Percentiles rank a stretch among this genome's conserved stretches.
phyloP scores from a whole-genome alignment of 2,329 filamentous ascomycete genomes.

The Cladosporium sp. region DNA sequence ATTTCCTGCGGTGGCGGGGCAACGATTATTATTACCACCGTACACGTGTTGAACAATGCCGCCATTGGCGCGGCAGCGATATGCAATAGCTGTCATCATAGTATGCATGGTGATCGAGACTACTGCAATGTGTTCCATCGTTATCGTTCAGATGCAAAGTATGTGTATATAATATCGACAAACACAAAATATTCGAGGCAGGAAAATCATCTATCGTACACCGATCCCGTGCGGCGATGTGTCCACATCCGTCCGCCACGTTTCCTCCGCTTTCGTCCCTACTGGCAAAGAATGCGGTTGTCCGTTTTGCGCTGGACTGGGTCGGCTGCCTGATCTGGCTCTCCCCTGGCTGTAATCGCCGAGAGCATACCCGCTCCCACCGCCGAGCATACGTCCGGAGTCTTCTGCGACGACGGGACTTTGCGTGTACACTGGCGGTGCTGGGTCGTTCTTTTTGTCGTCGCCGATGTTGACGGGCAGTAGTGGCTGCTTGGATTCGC shows the following conservation, averaged over 20 bases:
- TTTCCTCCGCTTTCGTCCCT: conserved; percentile 83
- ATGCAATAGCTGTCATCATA: not conserved
- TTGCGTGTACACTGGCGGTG: conserved; percentile 22
- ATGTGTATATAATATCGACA: not conserved
- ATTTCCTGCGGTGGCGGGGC: not conserved
- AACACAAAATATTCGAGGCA: not conserved
- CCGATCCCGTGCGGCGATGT: conserved; percentile 19
- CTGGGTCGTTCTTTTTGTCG: conserved; percentile 32
- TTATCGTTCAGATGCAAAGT: not conserved
- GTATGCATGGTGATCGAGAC: not conserved
- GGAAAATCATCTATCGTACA: conserved; percentile 16
- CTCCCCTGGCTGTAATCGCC: conserved; percentile 27
- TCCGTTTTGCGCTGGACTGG: conserved; percentile 14
- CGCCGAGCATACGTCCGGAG: conserved; percentile 23
- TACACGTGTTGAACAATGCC: not conserved
- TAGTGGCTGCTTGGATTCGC: conserved; percentile 63
- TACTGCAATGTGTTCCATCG: not conserved
- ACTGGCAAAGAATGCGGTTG: conserved; percentile 57
- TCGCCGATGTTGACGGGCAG: conserved; percentile 60
- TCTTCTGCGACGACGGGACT: conserved; percentile 25
- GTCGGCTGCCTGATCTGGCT: conserved; percentile 10
- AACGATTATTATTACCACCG: not conserved
- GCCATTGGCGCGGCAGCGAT: not conserved
- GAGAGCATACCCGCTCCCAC: conserved; percentile 33
- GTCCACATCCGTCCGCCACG: conserved; percentile 62